Evolutionary conservation across 352 stramenopile species (phyloP).

Genomic region (Phytopythium chamaehyphon): DNA sequence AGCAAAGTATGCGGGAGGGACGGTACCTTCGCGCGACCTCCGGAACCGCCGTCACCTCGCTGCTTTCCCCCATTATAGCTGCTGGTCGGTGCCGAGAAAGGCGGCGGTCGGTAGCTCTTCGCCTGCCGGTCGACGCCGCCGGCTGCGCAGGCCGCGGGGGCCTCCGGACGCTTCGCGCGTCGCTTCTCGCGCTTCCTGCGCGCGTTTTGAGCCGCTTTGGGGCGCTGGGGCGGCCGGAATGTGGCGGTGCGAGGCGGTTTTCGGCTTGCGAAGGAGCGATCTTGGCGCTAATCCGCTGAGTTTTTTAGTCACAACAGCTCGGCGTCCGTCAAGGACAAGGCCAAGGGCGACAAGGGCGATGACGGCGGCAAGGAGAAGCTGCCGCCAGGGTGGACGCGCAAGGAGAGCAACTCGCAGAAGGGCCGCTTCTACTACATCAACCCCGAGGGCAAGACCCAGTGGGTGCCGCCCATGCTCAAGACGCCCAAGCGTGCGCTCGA

Average conservation of each 20-base stretch:
- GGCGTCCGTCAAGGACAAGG: constrained; percentile 2
- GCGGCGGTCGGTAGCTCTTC: too few relatives aligned
- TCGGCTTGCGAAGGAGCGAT: not conserved
- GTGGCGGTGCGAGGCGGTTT: constrained; percentile 2
- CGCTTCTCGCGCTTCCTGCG: too few relatives aligned
- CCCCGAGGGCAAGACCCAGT: constrained; percentile 78
- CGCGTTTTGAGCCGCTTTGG: too few relatives aligned
- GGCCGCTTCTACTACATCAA: constrained; percentile 86
- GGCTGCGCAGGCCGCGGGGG: too few relatives aligned
- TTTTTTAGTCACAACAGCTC: constrained; percentile 3
- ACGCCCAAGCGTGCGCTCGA: constrained; percentile 6
- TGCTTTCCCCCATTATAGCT: too few relatives aligned
- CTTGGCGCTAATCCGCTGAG: not conserved
- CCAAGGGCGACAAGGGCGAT: too few relatives aligned
- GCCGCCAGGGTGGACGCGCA: constrained; percentile 72
- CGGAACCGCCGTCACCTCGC: too few relatives aligned
- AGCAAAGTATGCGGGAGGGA: constrained; percentile 1
- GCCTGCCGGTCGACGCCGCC: not conserved
- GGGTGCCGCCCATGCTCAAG: constrained; percentile 47
- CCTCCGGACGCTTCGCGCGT: too few relatives aligned
- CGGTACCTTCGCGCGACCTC: not conserved
- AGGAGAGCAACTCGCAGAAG: constrained; percentile 86
- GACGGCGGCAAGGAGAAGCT: constrained; percentile 37
- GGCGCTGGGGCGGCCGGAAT: not conserved
- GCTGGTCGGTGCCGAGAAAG: too few relatives aligned